Evolutionary conservation across 495 filamentous ascomycete genomes (phyloP).

Genomic region (Podospora appendiculata): DNA sequence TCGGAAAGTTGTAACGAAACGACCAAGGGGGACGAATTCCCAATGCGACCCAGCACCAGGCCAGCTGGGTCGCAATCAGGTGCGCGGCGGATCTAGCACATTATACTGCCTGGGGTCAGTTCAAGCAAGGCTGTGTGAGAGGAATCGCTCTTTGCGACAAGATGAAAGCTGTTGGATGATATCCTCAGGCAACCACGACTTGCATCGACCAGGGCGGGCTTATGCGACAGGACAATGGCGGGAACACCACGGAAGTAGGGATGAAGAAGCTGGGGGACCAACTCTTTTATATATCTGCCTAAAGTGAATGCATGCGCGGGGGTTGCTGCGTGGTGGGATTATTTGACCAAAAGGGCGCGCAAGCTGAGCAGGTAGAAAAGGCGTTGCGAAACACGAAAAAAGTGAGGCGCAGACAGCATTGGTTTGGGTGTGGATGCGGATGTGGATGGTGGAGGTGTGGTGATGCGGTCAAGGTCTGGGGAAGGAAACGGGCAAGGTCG

Average conservation of each 20-base stretch:
- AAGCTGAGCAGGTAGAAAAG: slow-evolving; percentile 9
- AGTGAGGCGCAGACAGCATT: slow-evolving; percentile 26
- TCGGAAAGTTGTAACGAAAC: slow-evolving; percentile 2
- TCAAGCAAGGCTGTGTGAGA: slow-evolving; percentile 2
- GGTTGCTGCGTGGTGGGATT: too few species aligned
- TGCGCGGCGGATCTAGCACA: slow-evolving; percentile 30
- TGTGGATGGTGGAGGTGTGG: background rate
- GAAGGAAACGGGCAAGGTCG: background rate
- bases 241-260: slow-evolving; percentile 3
- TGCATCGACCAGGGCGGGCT: background rate
- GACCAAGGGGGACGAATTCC: background rate
- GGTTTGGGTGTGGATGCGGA: slow-evolving; percentile 9
- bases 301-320: background rate
- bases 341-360: slow-evolving; percentile 5
- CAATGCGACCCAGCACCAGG: slow-evolving; percentile 22
- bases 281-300: slow-evolving; percentile 20
- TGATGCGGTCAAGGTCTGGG: background rate
- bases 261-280: background rate
- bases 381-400: slow-evolving; percentile 12
- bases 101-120: slow-evolving; percentile 32
- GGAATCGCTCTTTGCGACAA: slow-evolving; percentile 11
- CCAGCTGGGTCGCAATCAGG: slow-evolving; percentile 33
- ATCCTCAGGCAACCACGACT: slow-evolving; percentile 23
- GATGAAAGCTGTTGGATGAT: slow-evolving; percentile 6
- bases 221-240: slow-evolving; percentile 4